These are phyloP conservation scores for Samsoniella hepiali DNA, from an alignment of 2,329 filamentous ascomycete genomes.

Conservation along the genomic window DNA sequence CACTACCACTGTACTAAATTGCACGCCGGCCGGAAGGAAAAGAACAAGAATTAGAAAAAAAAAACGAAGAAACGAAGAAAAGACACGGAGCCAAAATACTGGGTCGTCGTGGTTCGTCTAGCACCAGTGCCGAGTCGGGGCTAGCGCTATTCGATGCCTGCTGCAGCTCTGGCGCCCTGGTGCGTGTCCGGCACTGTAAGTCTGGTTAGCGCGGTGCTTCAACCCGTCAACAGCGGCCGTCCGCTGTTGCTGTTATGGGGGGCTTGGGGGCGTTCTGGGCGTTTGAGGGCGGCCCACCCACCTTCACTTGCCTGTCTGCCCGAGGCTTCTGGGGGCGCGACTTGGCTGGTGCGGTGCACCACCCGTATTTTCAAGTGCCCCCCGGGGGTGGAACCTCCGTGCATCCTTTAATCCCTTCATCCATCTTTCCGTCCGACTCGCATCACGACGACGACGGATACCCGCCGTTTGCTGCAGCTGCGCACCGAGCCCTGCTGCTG, in stretches of 20 bases:
- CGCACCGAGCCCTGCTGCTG: neutral
- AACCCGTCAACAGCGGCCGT: too few species aligned
- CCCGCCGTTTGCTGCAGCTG: neutral
- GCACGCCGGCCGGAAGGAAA: neutral
- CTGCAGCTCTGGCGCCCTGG: neutral
- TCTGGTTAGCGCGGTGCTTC: too few species aligned
- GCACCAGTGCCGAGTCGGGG: constrained; percentile 4
- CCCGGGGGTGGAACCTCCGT: constrained; percentile 17
- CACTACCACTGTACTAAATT: too few species aligned
- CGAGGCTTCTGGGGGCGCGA: constrained; percentile 2
- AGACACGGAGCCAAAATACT: neutral
- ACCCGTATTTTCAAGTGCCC: constrained; percentile 6
- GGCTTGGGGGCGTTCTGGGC: too few species aligned
- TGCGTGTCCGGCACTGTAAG: too few species aligned
- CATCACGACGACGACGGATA: constrained; percentile 6
- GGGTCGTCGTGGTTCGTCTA: neutral
- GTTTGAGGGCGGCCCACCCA: too few species aligned
- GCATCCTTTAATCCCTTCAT: constrained; percentile 16
- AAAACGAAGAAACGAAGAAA: neutral
- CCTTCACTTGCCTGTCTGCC: neutral
- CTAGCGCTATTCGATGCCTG: constrained; percentile 10
- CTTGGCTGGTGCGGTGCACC: constrained; percentile 11
- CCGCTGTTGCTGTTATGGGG: neutral
- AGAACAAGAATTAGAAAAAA: neutral
- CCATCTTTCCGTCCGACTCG: constrained; percentile 5